These are phyloP conservation scores for Candida methanosorbosa DNA, from an alignment of 805 yeast species.

Conservation along the genomic window DNA sequence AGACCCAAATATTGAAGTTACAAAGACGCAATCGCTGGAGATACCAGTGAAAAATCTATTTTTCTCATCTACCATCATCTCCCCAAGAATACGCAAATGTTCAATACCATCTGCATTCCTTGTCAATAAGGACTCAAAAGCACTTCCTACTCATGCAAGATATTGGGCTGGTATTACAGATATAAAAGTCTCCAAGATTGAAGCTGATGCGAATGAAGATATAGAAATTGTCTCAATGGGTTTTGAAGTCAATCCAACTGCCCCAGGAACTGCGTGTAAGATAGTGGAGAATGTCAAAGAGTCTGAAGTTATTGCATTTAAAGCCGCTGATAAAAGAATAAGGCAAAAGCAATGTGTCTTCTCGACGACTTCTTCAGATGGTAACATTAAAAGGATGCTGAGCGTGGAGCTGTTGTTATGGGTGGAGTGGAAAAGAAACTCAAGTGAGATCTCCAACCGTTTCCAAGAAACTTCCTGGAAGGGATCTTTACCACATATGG, in stretches of 20 bases:
- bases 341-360: neutral
- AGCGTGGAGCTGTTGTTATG: neutral
- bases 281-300: neutral
- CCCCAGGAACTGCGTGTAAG: neutral
- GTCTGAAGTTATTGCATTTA: neutral
- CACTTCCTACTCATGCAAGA: neutral
- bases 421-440: neutral
- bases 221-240: neutral
- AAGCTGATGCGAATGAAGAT: slow-evolving; percentile 4
- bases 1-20: slow-evolving; percentile 21
- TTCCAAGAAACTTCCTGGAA: slow-evolving; percentile 36
- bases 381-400: neutral
- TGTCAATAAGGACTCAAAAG: slow-evolving; percentile 1
- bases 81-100: slow-evolving; percentile 20
- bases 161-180: neutral
- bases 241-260: neutral
- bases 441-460: slow-evolving; percentile 9
- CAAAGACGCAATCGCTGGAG: slow-evolving; percentile 11
- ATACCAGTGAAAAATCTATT: slow-evolving; percentile 24
- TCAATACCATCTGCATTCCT: slow-evolving; percentile 22
- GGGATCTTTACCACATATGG: slow-evolving; percentile 51
- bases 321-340: neutral
- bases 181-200: neutral
- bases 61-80: slow-evolving; percentile 17
- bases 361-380: neutral